Evolutionary conservation across 257 asterid species (phyloP), one percentile per base, ranked within the genome.

Genomic region (Przewalskia tangutica): DNA sequence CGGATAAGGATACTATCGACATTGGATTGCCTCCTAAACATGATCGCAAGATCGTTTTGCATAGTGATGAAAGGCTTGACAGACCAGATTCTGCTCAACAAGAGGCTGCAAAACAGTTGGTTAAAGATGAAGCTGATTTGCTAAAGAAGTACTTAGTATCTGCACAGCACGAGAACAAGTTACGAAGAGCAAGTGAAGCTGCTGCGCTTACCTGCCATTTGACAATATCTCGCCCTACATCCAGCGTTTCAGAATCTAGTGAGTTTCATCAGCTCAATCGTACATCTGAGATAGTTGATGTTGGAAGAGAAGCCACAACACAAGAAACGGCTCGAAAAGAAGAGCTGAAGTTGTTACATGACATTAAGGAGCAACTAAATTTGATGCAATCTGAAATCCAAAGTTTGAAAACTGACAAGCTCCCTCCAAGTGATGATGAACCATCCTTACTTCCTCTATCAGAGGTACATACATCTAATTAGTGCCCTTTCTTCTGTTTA

Each of bases 81-180:
- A 86, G 81, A 50, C 86, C 85, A 53, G 86, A 84, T 81, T 79
- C 51, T 34, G 36, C 83, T 66, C 81, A 77, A 13, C 84, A 82
- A 59, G 88, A 89, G 51, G 83, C 63, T 11, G 80, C 40, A 56
- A 88, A 85, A 86, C 62, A 83, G 27, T 83, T 55, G 63, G 82
- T 67, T 55, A 89, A 87, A 70, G 89, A 86, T 1, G 95, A 90
- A 60, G 87, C 91, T 6, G 92, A 90, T 44, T 88, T 91, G 94
- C 88, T 93, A 58, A 89, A 93, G 89, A 95, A 88, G 71, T 81
- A 89, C 60, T 58, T 95, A 77, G 88, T 84, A 71, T 89, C 92
- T 48, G 71, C 88, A 14, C 80, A 82, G 13, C 68, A 83, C 2
- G 92, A 89, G 84, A 85, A 87, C 50, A 83, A 62, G 77, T 66